These are phyloP conservation scores for Alopecurus myosuroides DNA, from an alignment of 176 grass and related monocot species.

Conservation along the genomic window DNA sequence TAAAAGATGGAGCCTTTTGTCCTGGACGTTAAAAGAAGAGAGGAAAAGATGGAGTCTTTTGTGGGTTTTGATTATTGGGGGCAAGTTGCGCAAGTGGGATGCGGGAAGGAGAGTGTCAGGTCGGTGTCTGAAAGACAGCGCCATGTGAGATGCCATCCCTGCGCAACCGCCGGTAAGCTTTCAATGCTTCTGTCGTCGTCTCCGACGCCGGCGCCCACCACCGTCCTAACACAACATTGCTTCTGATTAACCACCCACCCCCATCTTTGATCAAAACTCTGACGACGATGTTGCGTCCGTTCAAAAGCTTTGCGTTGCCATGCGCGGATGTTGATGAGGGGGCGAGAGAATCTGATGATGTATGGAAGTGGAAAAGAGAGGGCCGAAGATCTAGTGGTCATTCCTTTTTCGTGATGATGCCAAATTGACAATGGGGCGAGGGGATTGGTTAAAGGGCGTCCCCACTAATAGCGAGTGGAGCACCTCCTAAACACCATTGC, in stretches of 20 bases:
- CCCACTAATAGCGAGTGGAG: conserved; percentile 30
- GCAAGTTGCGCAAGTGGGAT: conserved; percentile 52
- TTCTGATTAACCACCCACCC: neutral
- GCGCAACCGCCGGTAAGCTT: neutral
- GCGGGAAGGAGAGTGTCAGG: neutral
- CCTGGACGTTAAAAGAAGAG: neutral
- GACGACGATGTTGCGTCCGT: neutral
- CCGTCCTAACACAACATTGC: neutral
- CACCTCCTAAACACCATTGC: conserved; percentile 11
- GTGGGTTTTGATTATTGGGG: conserved; percentile 23
- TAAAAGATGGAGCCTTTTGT: neutral
- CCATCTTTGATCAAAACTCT: neutral
- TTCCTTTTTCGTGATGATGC: conserved; percentile 21
- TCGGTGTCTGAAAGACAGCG: conserved; percentile 31
- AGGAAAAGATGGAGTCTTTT: conserved; percentile 2
- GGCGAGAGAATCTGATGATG: conserved; percentile 9
- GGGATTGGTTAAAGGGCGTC: conserved; percentile 24
- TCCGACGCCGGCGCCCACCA: conserved; percentile 6
- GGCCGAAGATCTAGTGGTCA: neutral
- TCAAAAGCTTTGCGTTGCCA: neutral
- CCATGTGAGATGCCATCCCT: conserved; percentile 31
- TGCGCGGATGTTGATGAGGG: neutral
- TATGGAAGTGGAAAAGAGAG: neutral
- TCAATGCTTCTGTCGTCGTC: neutral
- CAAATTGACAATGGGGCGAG: conserved; percentile 29